Evolutionary conservation across 495 filamentous ascomycete genomes (phyloP).

Genomic region (Tricharina praecox): DNA sequence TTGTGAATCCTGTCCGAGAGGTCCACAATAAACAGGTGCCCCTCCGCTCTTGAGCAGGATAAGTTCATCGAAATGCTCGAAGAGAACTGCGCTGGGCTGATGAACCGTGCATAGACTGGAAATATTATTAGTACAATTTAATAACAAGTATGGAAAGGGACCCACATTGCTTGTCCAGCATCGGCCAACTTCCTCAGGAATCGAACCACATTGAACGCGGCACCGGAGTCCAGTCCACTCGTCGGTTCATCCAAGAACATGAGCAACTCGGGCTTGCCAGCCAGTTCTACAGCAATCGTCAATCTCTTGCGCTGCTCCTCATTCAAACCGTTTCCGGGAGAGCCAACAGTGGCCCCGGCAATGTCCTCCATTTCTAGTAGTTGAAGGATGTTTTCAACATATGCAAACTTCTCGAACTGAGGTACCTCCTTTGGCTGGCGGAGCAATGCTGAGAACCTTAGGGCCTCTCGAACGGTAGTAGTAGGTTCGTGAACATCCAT

Average conservation of each 20-base stretch:
- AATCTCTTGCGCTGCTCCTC: constrained; percentile 48
- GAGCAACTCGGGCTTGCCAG: constrained; percentile 46
- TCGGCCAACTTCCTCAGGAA: constrained; percentile 50
- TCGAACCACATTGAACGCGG: constrained; percentile 47
- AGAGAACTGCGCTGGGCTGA: constrained; percentile 54
- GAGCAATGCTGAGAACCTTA: constrained; percentile 42
- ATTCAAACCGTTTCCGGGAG: constrained; percentile 36
- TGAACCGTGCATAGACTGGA: constrained; percentile 49
- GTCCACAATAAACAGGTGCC: constrained; percentile 55
- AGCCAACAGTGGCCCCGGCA: constrained; percentile 38
- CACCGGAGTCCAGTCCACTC: constrained; percentile 49
- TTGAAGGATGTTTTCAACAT: constrained; percentile 41
- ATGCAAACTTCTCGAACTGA: constrained; percentile 40
- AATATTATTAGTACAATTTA: neutral
- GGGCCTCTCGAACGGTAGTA: constrained; percentile 45
- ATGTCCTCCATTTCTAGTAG: constrained; percentile 42
- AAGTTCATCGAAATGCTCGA: constrained; percentile 57
- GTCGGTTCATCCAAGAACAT: constrained; percentile 57
- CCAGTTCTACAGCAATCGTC: constrained; percentile 53
- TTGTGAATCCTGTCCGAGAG: constrained; percentile 35
- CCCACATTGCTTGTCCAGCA: constrained; percentile 41
- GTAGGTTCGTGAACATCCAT: constrained; percentile 43
- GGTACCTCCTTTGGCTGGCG: constrained; percentile 37
- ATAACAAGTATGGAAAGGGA: neutral
- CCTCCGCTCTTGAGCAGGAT: constrained; percentile 53